Evolutionary conservation across 176 grass and related monocot genomes (phyloP).

Genomic region (Carex scoparia): DNA sequence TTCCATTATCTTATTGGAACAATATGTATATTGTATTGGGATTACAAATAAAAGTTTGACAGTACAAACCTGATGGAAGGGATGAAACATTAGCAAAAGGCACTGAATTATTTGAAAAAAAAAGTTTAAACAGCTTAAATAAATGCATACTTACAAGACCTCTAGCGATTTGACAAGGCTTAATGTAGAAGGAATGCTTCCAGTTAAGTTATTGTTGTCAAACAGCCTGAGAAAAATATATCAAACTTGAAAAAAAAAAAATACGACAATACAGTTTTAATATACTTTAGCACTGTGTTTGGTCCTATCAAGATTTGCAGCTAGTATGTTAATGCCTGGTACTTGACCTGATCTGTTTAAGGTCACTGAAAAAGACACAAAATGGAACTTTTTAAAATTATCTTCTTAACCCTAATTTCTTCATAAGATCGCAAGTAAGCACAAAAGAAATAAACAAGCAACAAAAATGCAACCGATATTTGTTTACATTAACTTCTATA

Average conservation of each 20-base stretch:
- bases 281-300: not conserved
- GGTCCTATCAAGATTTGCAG: not conserved
- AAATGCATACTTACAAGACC: conserved; percentile 70
- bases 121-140: not conserved
- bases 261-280: not conserved
- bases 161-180: conserved; percentile 41
- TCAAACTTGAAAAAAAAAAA: not conserved
- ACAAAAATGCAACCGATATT: not conserved
- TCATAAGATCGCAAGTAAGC: not conserved
- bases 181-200: conserved; percentile 65
- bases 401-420: not conserved
- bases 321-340: not conserved
- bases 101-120: not conserved
- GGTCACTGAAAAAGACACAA: not conserved
- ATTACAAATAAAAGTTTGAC: not conserved
- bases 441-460: not conserved
- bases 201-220: conserved; percentile 74
- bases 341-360: not conserved
- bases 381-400: not conserved
- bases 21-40: not conserved
- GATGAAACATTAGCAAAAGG: conserved; percentile 5
- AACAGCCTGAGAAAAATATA: conserved; percentile 46
- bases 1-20: conserved; percentile 1
- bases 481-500: not conserved
- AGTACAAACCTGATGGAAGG: not conserved